phyloP scores from a whole-genome alignment of 768 basidiomycete species.

The Lanmaoa rubissima region DNA sequence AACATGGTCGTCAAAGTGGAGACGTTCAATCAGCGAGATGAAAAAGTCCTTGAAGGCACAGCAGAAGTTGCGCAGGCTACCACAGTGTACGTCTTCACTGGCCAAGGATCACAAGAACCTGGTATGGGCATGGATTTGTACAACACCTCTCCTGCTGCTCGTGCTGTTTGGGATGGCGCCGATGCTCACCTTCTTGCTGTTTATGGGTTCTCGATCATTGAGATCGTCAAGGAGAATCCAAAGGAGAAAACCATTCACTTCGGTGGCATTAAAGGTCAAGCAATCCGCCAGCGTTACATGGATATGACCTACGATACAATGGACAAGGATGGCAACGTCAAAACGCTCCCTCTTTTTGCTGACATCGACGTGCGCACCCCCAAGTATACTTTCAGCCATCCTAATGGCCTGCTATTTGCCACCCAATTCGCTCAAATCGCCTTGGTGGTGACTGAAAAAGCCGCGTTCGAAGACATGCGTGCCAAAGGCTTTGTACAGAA shows the following conservation, averaged over 20 bases:
- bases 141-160: conserved; percentile 87
- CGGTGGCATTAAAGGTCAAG: conserved; percentile 98
- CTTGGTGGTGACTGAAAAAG: conserved; percentile 96
- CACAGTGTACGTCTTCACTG: conserved; percentile 97
- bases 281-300: conserved; percentile 98
- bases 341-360: conserved; percentile 92
- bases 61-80: conserved; percentile 92
- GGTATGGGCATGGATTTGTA: conserved; percentile 99
- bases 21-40: conserved; percentile 79
- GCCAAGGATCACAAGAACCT: conserved; percentile 96
- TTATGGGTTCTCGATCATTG: conserved; percentile 97
- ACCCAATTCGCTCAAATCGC: conserved; percentile 99
- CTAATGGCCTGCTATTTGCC: conserved; percentile 91
- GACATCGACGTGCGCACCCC: conserved; percentile 95
- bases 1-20: conserved; percentile 90
- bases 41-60: conserved; percentile 89
- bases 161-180: conserved; percentile 96
- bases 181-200: conserved; percentile 91
- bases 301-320: conserved; percentile 98
- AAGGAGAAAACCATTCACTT: conserved; percentile 99
- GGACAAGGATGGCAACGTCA: conserved; percentile 94
- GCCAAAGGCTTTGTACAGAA: conserved; percentile 92
- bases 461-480: conserved; percentile 98
- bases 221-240: conserved; percentile 98
- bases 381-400: conserved; percentile 98